phyloP scores from a whole-genome alignment of 441 rosid genomes.

The Cnidoscolus chayamansa region DNA sequence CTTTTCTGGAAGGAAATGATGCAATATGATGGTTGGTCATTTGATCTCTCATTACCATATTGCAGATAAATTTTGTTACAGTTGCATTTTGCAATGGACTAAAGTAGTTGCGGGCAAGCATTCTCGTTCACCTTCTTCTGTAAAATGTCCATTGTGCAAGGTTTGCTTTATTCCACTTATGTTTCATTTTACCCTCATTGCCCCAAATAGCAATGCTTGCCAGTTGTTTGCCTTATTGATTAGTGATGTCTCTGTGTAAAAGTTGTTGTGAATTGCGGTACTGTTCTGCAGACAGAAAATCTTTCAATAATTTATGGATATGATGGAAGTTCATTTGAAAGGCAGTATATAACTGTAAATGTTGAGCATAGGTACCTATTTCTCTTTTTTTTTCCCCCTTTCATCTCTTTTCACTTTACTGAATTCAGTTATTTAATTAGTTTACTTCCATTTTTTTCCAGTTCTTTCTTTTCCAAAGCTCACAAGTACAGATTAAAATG shows the following conservation, averaged over 20 bases:
- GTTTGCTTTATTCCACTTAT: conserved; percentile 34
- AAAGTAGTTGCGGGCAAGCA: conserved; percentile 62
- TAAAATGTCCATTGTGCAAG: conserved; percentile 92
- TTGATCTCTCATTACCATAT: conserved; percentile 13
- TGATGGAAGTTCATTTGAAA: conserved; percentile 62
- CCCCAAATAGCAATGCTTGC: background rate
- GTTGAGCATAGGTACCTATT: conserved; percentile 44
- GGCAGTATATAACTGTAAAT: conserved; percentile 47
- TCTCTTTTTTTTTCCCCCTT: background rate
- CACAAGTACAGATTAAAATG: conserved; percentile 61
- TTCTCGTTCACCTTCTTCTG: conserved; percentile 40
- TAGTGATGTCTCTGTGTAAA: background rate
- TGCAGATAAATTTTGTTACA: conserved; percentile 87
- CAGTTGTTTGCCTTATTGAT: background rate
- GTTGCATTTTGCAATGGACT: conserved; percentile 73
- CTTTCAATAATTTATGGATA: conserved; percentile 61
- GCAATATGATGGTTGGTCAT: background rate
- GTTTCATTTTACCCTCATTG: background rate
- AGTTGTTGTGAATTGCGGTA: conserved; percentile 8
- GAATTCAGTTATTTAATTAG: conserved; percentile 3
- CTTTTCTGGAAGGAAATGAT: background rate
- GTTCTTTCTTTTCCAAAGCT: conserved; percentile 53
- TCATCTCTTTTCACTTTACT: background rate
- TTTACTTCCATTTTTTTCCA: conserved; percentile 26
- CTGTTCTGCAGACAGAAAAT: conserved; percentile 57